Evolutionary conservation across 2,329 filamentous ascomycete genomes (phyloP).

Genomic region (Claviceps maximensis): DNA sequence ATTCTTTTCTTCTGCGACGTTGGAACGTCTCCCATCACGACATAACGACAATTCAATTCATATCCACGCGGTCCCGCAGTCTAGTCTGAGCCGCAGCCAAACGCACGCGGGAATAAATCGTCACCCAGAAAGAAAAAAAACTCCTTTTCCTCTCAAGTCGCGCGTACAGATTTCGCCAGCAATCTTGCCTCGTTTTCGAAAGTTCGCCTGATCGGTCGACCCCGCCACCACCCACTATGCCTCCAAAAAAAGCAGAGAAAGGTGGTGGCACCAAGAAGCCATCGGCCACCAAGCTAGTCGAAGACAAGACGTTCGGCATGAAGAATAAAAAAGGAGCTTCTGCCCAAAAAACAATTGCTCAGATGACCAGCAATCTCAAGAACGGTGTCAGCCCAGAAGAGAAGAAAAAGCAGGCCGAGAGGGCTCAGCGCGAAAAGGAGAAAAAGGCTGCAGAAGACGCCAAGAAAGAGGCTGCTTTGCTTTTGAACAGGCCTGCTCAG

Average conservation of each 20-base stretch:
- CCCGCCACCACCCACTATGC: constrained; percentile 42
- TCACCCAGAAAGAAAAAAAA: not conserved
- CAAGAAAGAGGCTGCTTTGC: constrained; percentile 61
- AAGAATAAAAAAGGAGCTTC: constrained; percentile 97
- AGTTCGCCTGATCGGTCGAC: not conserved
- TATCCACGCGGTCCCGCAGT: not conserved
- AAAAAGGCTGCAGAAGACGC: constrained; percentile 84
- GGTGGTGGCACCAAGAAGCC: constrained; percentile 41
- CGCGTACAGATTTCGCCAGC: not conserved
- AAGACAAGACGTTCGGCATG: constrained; percentile 98
- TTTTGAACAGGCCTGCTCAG: constrained; percentile 86
- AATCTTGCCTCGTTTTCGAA: not conserved
- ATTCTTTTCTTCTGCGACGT: constrained; percentile 8
- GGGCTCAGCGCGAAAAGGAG: constrained; percentile 60
- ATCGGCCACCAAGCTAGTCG: constrained; percentile 50
- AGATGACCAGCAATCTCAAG: constrained; percentile 61
- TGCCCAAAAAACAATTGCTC: constrained; percentile 82
- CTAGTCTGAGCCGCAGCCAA: not conserved
- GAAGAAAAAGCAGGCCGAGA: constrained; percentile 64
- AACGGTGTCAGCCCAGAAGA: constrained; percentile 71
- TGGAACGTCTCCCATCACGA: constrained; percentile 1
- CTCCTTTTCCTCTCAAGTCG: not conserved
- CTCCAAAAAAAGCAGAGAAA: constrained; percentile 53
- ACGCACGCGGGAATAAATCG: not conserved
- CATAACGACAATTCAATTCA: not conserved